Base-by-base conservation (phyloP, 441 rosid species). In the Syzygium malaccense region DNA sequence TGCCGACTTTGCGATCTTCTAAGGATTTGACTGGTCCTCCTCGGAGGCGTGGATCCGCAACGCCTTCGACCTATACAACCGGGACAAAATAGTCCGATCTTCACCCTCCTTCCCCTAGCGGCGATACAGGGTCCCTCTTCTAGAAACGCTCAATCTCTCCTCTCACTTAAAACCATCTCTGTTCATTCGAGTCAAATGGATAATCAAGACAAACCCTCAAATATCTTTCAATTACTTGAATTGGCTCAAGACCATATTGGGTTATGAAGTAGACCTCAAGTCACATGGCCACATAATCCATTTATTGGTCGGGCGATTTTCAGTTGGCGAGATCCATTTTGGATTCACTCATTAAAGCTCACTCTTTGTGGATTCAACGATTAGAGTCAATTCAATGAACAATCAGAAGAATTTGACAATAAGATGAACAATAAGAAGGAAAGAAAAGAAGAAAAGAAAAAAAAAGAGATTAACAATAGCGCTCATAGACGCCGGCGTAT, bases 201-300 rank as follows among this genome's bases (percentile, higher is more conserved):
- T 91, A 79, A 96, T 95, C 89, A 90, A 94, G 83, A 57, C 86
- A 19, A 90, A 91, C 56, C 95, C 96, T 49, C 91, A 88, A 86
- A 88, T 91, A 85, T 89, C 95, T 68, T 91, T 95, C 71, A 78
- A 84, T 85, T 96, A 95, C 94, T 95, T 95, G 93, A 91, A 93
- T 75, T 94, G 93, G 94, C 94, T 92, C 23, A 89, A 85, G 87
- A 83, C 92, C 75, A 85, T 91, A 89, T 92, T 94, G 83, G 92
- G 90, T 30, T 93, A 94, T 54, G 91, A 92, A 6, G 96, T 95
- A 9, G 94, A 92, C 92, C 93, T 95, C 57, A 91, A 87, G 60
- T 90, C 94, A 11, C 94, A 91, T 51, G 95, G 96, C 75, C 92
- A 89, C 7, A 79, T 91, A n/a, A 90, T 92, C 92, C 91, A 80